These are phyloP conservation scores for Penicillium sp. DNA, from an alignment of 2,329 filamentous ascomycete species.

Conservation along the genomic window DNA sequence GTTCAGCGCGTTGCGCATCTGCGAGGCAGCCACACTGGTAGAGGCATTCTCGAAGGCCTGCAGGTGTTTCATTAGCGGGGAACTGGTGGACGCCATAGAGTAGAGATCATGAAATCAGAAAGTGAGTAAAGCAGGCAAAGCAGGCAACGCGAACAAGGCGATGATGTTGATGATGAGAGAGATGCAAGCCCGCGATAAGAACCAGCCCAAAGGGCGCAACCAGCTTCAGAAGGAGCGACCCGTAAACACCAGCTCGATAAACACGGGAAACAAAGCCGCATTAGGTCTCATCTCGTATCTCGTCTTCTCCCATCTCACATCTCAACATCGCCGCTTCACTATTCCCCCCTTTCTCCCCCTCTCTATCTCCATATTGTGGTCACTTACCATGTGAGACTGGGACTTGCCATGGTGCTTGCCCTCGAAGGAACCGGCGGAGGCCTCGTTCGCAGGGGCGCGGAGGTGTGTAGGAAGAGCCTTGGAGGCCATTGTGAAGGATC, in stretches of 20 bases:
- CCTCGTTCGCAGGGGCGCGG: conserved; percentile 56
- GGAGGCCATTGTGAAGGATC: conserved; percentile 60
- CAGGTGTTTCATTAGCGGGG: conserved; percentile 7
- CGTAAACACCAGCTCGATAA: background rate
- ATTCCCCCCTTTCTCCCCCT: background rate
- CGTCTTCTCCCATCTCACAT: background rate
- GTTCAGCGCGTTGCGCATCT: conserved; percentile 98
- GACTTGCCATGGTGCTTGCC: conserved; percentile 55
- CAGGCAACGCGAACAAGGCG: background rate
- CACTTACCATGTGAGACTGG: conserved; percentile 56
- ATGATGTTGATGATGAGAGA: background rate
- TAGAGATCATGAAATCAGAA: background rate
- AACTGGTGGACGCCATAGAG: conserved; percentile 1
- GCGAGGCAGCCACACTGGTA: conserved; percentile 93
- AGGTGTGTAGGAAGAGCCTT: conserved; percentile 82
- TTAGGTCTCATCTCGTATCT: background rate
- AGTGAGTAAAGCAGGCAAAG: background rate
- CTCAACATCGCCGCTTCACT: background rate
- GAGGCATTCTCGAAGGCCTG: conserved; percentile 99
- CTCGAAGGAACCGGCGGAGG: conserved; percentile 35
- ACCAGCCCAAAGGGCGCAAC: background rate
- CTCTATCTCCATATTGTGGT: too few relatives aligned
- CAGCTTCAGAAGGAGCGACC: background rate
- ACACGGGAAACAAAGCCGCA: background rate
- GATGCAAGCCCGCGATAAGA: background rate